Conservation (phyloP, 2,329 filamentous ascomycete genomes). For the Ceratocystiopsis sp. region DNA sequence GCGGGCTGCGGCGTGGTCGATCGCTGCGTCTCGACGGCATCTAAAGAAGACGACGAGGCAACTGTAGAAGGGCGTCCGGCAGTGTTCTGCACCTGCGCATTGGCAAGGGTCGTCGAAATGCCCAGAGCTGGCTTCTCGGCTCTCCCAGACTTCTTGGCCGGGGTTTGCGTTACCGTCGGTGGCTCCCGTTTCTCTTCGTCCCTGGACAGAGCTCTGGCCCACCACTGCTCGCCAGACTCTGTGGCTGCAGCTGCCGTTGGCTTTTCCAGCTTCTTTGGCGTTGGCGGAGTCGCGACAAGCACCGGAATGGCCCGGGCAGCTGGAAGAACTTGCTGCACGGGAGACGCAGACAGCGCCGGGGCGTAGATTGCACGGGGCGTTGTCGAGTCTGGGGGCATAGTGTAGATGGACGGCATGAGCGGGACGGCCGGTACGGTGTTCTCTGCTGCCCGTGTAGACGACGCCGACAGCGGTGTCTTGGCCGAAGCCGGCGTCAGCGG, state of each 20-base stretch:
- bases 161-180: too few relatives aligned
- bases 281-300: too few relatives aligned
- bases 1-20: not conserved
- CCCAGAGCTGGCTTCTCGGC: conserved; percentile 4
- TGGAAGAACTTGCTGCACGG: not conserved
- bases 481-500: conserved; percentile 5
- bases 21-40: conserved; percentile 5
- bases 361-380: too few relatives aligned
- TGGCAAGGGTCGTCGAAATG: conserved; percentile 7
- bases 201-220: too few relatives aligned
- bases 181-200: conserved; percentile 7
- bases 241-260: too few relatives aligned
- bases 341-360: too few relatives aligned
- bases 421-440: not conserved
- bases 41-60: conserved; percentile 15
- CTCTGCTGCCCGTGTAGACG: not conserved
- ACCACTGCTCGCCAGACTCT: too few relatives aligned
- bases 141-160: too few relatives aligned
- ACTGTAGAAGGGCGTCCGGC: conserved; percentile 6
- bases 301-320: not conserved
- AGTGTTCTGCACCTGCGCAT: conserved; percentile 6
- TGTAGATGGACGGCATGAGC: not conserved
- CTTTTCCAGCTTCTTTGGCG: too few relatives aligned
- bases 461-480: not conserved
- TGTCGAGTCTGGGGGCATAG: not conserved